Conservation (phyloP, 2,329 filamentous ascomycete genomes). For the Aaosphaeria arxii region DNA sequence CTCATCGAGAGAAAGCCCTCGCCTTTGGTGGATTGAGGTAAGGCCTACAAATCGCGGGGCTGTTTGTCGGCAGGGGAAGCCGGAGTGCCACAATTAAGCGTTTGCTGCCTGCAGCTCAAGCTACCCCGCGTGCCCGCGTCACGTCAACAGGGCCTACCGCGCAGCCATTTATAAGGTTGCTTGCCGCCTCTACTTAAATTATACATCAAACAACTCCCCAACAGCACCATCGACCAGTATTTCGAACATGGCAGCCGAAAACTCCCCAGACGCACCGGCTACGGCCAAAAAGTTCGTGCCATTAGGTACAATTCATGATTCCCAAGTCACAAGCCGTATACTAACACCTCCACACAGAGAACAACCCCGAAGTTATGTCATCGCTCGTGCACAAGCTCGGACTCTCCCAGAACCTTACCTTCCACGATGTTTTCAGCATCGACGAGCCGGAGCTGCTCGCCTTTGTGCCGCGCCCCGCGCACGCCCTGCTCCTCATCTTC, state of each 20-base stretch:
- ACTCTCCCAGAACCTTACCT: constrained; percentile 69
- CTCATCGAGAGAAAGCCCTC: too few species aligned
- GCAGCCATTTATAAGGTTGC: too few species aligned
- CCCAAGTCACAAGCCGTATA: not conserved
- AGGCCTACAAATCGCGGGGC: too few species aligned
- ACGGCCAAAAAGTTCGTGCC: constrained; percentile 37
- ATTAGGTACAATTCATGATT: constrained; percentile 22
- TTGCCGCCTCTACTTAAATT: too few species aligned
- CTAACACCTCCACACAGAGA: constrained; percentile 44
- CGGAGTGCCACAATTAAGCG: too few species aligned
- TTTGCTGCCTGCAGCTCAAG: too few species aligned
- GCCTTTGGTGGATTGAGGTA: too few species aligned
- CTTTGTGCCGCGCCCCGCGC: constrained; percentile 83
- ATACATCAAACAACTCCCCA: too few species aligned
- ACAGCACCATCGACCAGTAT: too few species aligned
- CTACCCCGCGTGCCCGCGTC: too few species aligned
- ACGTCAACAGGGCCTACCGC: too few species aligned
- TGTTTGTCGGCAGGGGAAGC: too few species aligned
- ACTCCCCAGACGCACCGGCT: constrained; percentile 28
- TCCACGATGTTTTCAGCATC: constrained; percentile 91
- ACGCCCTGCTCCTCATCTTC: constrained; percentile 89
- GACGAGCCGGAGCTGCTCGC: constrained; percentile 79
- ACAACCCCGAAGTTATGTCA: constrained; percentile 91
- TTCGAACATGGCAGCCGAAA: constrained; percentile 21
- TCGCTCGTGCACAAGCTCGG: constrained; percentile 81